phyloP scores from a whole-genome alignment of 2,329 filamentous ascomycete species.

The Colletotrichum sojae region DNA sequence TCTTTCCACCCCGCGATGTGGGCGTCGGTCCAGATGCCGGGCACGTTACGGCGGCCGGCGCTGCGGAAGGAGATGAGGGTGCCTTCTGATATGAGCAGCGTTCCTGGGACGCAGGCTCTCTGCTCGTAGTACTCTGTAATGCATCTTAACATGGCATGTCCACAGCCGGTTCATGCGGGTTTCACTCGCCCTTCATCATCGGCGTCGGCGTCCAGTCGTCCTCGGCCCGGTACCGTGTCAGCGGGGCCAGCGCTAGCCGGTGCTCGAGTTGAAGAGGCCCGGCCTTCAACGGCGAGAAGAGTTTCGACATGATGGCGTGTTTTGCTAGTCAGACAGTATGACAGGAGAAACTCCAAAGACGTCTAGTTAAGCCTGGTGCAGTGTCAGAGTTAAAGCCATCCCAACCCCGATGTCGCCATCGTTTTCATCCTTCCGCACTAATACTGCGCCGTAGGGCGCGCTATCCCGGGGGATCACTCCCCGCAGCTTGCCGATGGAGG shows the following conservation, averaged over 20 bases:
- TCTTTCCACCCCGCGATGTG: conserved; percentile 73
- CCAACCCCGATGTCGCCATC: conserved; percentile 3
- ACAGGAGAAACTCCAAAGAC: neutral
- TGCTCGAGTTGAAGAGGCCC: conserved; percentile 41
- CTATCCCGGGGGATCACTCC: neutral
- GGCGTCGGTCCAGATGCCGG: conserved; percentile 70
- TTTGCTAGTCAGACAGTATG: neutral
- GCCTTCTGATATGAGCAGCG: conserved; percentile 71
- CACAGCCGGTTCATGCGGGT: neutral
- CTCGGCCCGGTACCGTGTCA: conserved; percentile 45
- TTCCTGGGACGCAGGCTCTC: conserved; percentile 52
- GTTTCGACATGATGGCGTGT: conserved; percentile 35
- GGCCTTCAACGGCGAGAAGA: conserved; percentile 40
- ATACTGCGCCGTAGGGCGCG: conserved; percentile 6
- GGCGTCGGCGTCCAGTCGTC: conserved; percentile 41
- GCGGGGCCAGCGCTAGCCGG: conserved; percentile 43
- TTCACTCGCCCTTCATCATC: conserved; percentile 39
- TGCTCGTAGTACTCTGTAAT: conserved; percentile 48
- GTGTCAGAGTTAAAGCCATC: neutral
- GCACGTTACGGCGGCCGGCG: conserved; percentile 63
- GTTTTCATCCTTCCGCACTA: neutral
- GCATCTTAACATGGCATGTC: neutral
- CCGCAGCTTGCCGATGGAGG: conserved; percentile 9
- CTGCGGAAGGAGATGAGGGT: conserved; percentile 65
- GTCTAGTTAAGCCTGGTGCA: conserved; percentile 1